These are phyloP conservation scores for Hypoxylon sp. DNA, from an alignment of 2,329 filamentous ascomycete genomes.

Conservation along the genomic window DNA sequence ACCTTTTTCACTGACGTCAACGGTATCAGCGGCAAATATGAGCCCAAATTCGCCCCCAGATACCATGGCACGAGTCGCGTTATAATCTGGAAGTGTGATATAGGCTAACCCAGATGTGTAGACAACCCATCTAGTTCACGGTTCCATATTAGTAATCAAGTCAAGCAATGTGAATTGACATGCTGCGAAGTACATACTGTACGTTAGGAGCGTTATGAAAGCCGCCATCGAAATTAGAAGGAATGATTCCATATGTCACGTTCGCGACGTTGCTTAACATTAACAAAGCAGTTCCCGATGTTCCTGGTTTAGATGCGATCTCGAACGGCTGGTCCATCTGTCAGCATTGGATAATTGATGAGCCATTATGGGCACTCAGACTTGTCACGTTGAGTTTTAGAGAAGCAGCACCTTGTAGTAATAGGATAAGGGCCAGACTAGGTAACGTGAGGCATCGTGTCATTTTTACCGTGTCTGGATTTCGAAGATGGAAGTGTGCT, in stretches of 20 bases:
- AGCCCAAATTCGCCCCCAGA: slow-evolving; percentile 56
- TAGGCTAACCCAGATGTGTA: slow-evolving; percentile 56
- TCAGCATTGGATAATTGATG: slow-evolving; percentile 53
- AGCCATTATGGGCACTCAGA: background rate
- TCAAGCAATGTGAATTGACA: slow-evolving; percentile 15
- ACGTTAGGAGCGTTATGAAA: slow-evolving; percentile 56
- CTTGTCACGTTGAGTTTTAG: background rate
- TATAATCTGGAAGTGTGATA: slow-evolving; percentile 10
- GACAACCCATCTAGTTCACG: slow-evolving; percentile 48
- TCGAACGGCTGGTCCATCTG: slow-evolving; percentile 53
- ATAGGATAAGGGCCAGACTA: background rate
- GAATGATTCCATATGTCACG: slow-evolving; percentile 54
- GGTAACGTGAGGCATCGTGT: background rate
- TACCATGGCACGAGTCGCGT: slow-evolving; percentile 35
- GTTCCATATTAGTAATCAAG: background rate
- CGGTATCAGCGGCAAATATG: slow-evolving; percentile 58
- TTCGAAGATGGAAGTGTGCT: background rate
- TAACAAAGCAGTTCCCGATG: slow-evolving; percentile 48
- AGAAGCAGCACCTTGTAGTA: background rate
- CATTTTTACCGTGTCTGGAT: background rate
- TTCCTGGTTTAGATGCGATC: slow-evolving; percentile 50
- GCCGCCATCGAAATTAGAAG: slow-evolving; percentile 54
- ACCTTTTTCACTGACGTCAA: slow-evolving; percentile 54
- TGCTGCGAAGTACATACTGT: slow-evolving; percentile 51
- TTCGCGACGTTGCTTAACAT: slow-evolving; percentile 51